Percentiles rank a stretch among this genome's conserved stretches.
Conservation (phyloP, 768 basidiomycete species). For the Lentinus tigrinus region DNA sequence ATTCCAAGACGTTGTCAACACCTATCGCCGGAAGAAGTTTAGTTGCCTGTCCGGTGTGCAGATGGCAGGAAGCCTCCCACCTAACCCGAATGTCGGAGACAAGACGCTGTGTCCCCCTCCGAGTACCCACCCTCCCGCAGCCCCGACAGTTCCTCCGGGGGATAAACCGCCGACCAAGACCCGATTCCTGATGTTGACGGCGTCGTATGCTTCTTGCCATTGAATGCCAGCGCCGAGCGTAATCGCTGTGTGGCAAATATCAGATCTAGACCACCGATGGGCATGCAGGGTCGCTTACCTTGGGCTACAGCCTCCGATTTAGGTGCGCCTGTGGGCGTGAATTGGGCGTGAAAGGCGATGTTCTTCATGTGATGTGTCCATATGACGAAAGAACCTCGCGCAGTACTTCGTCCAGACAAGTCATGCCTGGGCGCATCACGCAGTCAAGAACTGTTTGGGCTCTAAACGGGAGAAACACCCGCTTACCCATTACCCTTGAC, state of each 20-base stretch:
- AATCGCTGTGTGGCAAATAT: slow-evolving; percentile 19
- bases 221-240: slow-evolving; percentile 35
- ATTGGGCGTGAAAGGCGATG: slow-evolving; percentile 31
- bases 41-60: slow-evolving; percentile 5
- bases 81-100: slow-evolving; percentile 29
- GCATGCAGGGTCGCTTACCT: slow-evolving; percentile 15
- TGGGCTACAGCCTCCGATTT: slow-evolving; percentile 8
- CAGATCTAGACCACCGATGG: slow-evolving; percentile 15
- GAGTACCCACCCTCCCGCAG: slow-evolving; percentile 44
- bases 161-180: slow-evolving; percentile 2
- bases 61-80: slow-evolving; percentile 13
- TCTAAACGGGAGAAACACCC: background rate
- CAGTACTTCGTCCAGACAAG: slow-evolving; percentile 24
- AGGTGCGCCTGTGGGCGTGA: slow-evolving; percentile 34
- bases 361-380: slow-evolving; percentile 44
- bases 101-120: slow-evolving; percentile 32
- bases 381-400: slow-evolving; percentile 30
- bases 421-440: slow-evolving; percentile 4
- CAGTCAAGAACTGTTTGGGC: background rate
- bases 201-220: slow-evolving; percentile 6
- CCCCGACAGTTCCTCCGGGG: slow-evolving; percentile 40
- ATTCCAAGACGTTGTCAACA: slow-evolving; percentile 33
- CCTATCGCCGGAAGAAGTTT: slow-evolving; percentile 14
- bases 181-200: background rate
- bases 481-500: slow-evolving; percentile 30